Percentiles rank a stretch among this genome's conserved stretches.
Evolutionary conservation across 2,329 filamentous ascomycete genomes (phyloP).

Genomic region (Sporothrix globosa): DNA sequence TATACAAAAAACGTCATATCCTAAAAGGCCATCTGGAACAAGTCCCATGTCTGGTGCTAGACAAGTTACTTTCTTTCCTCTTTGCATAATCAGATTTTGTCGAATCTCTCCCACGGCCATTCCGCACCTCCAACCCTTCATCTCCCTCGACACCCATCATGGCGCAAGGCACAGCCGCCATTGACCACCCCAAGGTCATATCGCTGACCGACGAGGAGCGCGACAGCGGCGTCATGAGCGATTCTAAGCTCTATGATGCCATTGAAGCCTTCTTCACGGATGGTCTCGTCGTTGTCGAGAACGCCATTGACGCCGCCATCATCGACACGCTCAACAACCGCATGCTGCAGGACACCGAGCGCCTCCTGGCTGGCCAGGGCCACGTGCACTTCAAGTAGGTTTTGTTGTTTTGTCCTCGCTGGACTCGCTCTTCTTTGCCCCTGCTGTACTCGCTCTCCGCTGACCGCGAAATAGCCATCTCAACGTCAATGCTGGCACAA

Average conservation of each 20-base stretch:
- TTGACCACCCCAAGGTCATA: conserved; percentile 31
- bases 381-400: conserved; percentile 34
- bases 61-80: neutral
- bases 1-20: conserved; percentile 4
- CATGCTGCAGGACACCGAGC: conserved; percentile 38
- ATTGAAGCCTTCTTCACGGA: conserved; percentile 40
- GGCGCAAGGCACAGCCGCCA: conserved; percentile 11
- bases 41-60: neutral
- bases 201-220: conserved; percentile 39
- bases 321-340: conserved; percentile 41
- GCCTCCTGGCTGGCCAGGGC: conserved; percentile 36
- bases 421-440: neutral
- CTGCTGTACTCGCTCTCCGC: neutral
- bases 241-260: conserved; percentile 39
- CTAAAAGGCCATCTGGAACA: neutral
- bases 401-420: neutral
- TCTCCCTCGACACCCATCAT: conserved; percentile 20
- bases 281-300: conserved; percentile 39
- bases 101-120: neutral
- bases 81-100: neutral
- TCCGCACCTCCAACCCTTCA: neutral
- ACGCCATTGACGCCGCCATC: conserved; percentile 38
- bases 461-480: conserved; percentile 32
- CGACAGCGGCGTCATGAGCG: conserved; percentile 37
- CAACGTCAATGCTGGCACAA: conserved; percentile 35